A percentile compares a stretch with the other conserved stretches of the same genome.
These are phyloP conservation scores for Xylariaceae sp. DNA, from an alignment of 2,329 filamentous ascomycete genomes.

Conservation along the genomic window DNA sequence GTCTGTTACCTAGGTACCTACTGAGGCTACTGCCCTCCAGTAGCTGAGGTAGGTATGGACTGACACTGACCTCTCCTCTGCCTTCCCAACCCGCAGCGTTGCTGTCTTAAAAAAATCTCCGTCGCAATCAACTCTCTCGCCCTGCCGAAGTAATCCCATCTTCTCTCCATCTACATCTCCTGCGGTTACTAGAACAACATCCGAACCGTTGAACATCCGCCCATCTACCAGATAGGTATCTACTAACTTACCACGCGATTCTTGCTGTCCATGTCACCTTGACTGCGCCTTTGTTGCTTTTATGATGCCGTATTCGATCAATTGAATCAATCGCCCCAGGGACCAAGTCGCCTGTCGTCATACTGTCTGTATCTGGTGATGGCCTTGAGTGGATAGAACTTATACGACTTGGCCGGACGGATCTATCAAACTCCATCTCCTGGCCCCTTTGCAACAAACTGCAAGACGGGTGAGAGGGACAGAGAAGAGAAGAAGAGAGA, in stretches of 20 bases:
- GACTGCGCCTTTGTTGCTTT: neutral
- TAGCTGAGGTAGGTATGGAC: too few species aligned
- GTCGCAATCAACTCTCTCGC: conserved; percentile 11
- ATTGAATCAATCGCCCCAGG: conserved; percentile 14
- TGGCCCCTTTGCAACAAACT: conserved; percentile 3
- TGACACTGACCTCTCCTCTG: neutral
- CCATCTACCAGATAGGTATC: neutral
- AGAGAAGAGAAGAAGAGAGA: neutral
- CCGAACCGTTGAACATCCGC: neutral
- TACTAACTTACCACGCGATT: conserved; percentile 1
- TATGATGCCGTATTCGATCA: conserved; percentile 10
- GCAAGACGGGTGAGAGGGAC: neutral
- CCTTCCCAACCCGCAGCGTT: neutral
- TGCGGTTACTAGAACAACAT: conserved; percentile 4
- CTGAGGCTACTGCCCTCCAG: too few species aligned
- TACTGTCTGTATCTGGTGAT: conserved; percentile 1
- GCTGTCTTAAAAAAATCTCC: neutral
- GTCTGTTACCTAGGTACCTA: too few species aligned
- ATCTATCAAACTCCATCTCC: conserved; percentile 1
- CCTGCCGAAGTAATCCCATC: conserved; percentile 13
- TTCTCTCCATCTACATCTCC: neutral
- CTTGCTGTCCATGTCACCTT: neutral
- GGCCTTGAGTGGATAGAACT: conserved; percentile 14
- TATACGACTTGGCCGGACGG: conserved; percentile 9
- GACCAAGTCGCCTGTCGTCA: conserved; percentile 1